phyloP scores from a whole-genome alignment of 805 yeast genomes.

The Wickerhamomyces strasburgensis region DNA sequence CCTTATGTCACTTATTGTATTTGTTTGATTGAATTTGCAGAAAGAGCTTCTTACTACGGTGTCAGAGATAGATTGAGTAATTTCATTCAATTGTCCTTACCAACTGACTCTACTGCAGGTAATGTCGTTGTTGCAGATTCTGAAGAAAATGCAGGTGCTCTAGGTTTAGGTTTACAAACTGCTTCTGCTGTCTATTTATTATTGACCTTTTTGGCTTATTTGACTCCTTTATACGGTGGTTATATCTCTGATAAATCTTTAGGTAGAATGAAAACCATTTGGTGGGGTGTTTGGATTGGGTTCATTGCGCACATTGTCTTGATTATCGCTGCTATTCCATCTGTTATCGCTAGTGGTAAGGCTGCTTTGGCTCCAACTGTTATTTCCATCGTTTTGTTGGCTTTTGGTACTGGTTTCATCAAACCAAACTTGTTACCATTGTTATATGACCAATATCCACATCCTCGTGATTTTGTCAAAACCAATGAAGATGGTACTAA shows the following conservation, averaged over 20 bases:
- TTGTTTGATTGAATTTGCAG: constrained; percentile 70
- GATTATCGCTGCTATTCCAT: constrained; percentile 65
- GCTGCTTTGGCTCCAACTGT: constrained; percentile 61
- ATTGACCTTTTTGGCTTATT: constrained; percentile 78
- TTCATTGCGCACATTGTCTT: constrained; percentile 58
- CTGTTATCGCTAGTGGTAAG: constrained; percentile 38
- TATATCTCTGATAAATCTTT: constrained; percentile 67
- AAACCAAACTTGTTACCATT: constrained; percentile 66
- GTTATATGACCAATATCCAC: constrained; percentile 71
- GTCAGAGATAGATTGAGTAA: constrained; percentile 71
- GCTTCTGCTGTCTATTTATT: constrained; percentile 72
- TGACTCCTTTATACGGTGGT: constrained; percentile 76
- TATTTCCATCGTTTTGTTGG: constrained; percentile 43
- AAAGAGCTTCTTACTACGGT: constrained; percentile 79
- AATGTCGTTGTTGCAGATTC: constrained; percentile 22
- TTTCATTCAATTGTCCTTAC: constrained; percentile 58
- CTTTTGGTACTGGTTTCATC: constrained; percentile 78
- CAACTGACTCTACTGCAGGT: constrained; percentile 34
- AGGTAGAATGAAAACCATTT: constrained; percentile 70
- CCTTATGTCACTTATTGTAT: constrained; percentile 47
- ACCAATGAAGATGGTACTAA: constrained; percentile 56
- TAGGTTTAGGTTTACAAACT: constrained; percentile 53
- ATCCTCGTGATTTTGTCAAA: constrained; percentile 53
- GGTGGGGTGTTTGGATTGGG: constrained; percentile 54
- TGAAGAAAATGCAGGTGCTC: constrained; percentile 41